A percentile compares a stretch with the other conserved stretches of the same genome.
These are phyloP conservation scores for Hirschfeldia incana DNA, from an alignment of 345 rosid genomes.

Conservation along the genomic window DNA sequence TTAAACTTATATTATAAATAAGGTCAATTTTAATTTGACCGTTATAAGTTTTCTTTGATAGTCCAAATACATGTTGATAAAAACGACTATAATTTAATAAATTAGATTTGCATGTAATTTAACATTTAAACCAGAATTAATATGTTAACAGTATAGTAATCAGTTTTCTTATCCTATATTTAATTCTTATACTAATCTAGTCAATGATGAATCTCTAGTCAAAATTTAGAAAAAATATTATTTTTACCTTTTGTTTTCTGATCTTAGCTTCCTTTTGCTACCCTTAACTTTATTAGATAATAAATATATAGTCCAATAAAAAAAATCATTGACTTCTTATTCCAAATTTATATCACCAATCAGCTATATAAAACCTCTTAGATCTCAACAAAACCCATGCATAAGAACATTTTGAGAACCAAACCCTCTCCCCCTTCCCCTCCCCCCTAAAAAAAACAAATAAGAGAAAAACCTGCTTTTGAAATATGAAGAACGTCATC, in stretches of 20 bases:
- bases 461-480: neutral
- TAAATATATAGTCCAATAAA: neutral
- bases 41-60: too few species aligned
- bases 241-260: neutral
- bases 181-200: neutral
- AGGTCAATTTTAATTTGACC: too few species aligned
- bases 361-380: constrained; percentile 5
- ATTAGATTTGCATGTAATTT: too few species aligned
- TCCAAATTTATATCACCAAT: neutral
- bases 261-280: neutral
- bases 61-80: too few species aligned
- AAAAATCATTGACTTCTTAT: neutral
- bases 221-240: neutral
- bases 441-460: too few species aligned
- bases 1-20: too few species aligned
- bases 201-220: neutral
- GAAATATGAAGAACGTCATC: neutral
- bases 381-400: constrained; percentile 4
- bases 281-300: neutral
- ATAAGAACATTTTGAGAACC: neutral
- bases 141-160: neutral
- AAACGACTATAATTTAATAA: too few species aligned
- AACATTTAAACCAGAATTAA: too few species aligned
- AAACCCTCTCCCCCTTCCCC: too few species aligned
- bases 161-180: neutral